Evolutionary conservation across 2,329 filamentous ascomycete species (phyloP).

Genomic region (Arthrobotrys entomopaga): DNA sequence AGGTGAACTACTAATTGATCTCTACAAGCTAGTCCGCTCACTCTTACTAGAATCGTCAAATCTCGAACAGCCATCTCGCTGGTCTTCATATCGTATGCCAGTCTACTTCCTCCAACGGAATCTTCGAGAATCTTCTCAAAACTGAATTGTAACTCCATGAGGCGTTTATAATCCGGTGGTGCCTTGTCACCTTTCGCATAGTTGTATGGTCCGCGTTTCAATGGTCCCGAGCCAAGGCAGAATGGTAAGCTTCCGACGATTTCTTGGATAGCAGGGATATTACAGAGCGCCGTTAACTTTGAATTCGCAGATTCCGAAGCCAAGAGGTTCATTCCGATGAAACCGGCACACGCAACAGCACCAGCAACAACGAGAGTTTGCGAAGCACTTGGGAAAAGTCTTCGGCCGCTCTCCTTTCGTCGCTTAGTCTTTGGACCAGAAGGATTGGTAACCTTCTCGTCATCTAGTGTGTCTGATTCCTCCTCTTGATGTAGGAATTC

Average conservation of each 20-base stretch:
- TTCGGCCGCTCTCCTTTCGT: slow-evolving; percentile 16
- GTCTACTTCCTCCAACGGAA: slow-evolving; percentile 71
- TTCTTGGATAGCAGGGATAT: slow-evolving; percentile 37
- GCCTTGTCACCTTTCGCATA: slow-evolving; percentile 48
- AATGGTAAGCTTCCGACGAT: slow-evolving; percentile 43
- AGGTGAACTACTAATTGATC: slow-evolving; percentile 80
- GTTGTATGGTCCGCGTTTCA: slow-evolving; percentile 25
- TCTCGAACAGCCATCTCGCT: slow-evolving; percentile 79
- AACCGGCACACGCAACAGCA: slow-evolving; percentile 20
- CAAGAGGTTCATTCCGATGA: slow-evolving; percentile 22
- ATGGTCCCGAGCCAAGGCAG: slow-evolving; percentile 3
- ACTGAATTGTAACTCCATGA: slow-evolving; percentile 78
- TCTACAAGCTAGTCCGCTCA: slow-evolving; percentile 61
- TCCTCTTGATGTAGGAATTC: slow-evolving; percentile 15
- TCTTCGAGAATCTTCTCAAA: slow-evolving; percentile 80
- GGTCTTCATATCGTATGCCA: slow-evolving; percentile 82
- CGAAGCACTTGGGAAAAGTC: slow-evolving; percentile 2
- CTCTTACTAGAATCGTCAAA: slow-evolving; percentile 77
- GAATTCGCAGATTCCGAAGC: slow-evolving; percentile 29
- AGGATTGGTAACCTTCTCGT: slow-evolving; percentile 9
- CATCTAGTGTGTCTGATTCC: slow-evolving; percentile 47
- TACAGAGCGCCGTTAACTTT: slow-evolving; percentile 33
- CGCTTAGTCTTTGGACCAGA: slow-evolving; percentile 30
- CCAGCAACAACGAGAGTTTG: slow-evolving; percentile 13
- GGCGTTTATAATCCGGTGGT: slow-evolving; percentile 50